Percentiles rank a stretch among this genome's conserved stretches.
Evolutionary conservation across 2,329 filamentous ascomycete species (phyloP).

Genomic region (Magnaporthiopsis rhizophila): DNA sequence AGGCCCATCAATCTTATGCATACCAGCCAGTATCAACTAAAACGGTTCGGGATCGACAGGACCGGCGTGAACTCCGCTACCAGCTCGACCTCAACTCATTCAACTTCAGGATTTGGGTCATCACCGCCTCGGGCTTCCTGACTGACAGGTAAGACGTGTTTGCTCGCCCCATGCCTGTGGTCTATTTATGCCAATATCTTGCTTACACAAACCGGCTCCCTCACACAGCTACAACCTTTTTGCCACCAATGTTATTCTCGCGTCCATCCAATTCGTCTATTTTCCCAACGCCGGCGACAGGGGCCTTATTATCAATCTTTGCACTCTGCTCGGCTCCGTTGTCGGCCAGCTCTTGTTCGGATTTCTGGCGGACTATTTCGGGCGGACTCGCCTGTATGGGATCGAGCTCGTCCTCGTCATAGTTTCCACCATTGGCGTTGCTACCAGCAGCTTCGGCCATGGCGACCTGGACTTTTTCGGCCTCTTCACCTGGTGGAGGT

Average conservation of each 20-base stretch:
- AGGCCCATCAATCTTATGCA: conserved; percentile 13
- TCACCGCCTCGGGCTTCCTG: conserved; percentile 46
- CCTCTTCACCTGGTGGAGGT: conserved; percentile 41
- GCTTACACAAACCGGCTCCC: background rate
- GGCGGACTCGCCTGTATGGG: conserved; percentile 45
- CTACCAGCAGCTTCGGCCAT: conserved; percentile 42
- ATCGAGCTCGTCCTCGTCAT: conserved; percentile 48
- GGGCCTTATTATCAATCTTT: conserved; percentile 41
- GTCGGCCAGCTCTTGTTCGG: conserved; percentile 45
- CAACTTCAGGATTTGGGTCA: conserved; percentile 47
- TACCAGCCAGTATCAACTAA: background rate
- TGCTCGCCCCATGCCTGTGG: background rate
- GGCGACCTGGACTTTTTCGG: conserved; percentile 41
- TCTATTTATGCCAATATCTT: background rate
- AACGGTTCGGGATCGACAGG: conserved; percentile 22
- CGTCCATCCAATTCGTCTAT: conserved; percentile 44
- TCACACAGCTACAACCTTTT: conserved; percentile 42
- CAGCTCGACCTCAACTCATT: conserved; percentile 46
- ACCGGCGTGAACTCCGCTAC: conserved; percentile 43
- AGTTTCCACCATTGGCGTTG: conserved; percentile 47
- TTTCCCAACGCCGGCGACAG: conserved; percentile 38
- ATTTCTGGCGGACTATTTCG: conserved; percentile 45
- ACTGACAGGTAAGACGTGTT: conserved; percentile 26
- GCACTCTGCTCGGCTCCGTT: conserved; percentile 44
- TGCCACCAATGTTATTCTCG: conserved; percentile 46